Evolutionary conservation across 139 green algal species (phyloP), one percentile per base, ranked within the genome.

Genomic region (Chlorella sorokiniana): DNA sequence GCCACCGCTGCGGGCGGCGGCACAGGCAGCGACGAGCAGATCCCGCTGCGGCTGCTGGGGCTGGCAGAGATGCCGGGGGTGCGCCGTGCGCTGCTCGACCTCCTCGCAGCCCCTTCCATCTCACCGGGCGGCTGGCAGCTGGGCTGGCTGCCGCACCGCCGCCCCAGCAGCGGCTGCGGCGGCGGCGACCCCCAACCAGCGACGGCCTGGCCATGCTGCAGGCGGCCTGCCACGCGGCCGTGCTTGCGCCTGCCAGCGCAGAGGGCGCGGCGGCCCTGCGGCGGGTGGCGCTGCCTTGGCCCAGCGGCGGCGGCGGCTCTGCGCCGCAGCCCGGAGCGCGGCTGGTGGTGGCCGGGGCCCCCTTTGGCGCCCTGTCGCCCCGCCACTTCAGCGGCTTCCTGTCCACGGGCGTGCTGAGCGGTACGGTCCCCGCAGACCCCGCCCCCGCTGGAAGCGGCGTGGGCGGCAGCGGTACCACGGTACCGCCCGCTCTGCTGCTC

Each of bases 361-460:
- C 91, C n/a, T 95, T 95, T 87, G 91, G 89, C 35, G 88, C 81
- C n/a, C 82, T 95, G 51, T 81, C 89, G 0, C 83, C 86, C 3
- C 72, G 75, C 25, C 89, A 95, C 65, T 95, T 95, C 33, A 37
- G 37, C 45, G 88, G 85, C 62, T 83, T 75, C 4, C 40, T 86
- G 7, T 31, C 87, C 22, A 72, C 82, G 33, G 91, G 91, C 11
- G 41, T 86, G 0, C 42, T 93, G 3, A 83, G 84, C 51, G 78
- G 70, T 3, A 35, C 11, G 29, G 35, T 78, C n/a, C 27, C 31
- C n/a, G 62, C 18, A 7, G 40, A 35, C n/a, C 16, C 18, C 51
- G 35, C 33, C 35, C 72, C 25, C 71, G 52, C 31, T 42, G 31
- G 25, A 6, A 64, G 40, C 22, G 14, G 40, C 10, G 37, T 42